Percentiles rank a stretch among this genome's conserved stretches.
These are phyloP conservation scores for Saccharomycopsis amapae DNA, from an alignment of 805 yeast species.

Conservation along the genomic window DNA sequence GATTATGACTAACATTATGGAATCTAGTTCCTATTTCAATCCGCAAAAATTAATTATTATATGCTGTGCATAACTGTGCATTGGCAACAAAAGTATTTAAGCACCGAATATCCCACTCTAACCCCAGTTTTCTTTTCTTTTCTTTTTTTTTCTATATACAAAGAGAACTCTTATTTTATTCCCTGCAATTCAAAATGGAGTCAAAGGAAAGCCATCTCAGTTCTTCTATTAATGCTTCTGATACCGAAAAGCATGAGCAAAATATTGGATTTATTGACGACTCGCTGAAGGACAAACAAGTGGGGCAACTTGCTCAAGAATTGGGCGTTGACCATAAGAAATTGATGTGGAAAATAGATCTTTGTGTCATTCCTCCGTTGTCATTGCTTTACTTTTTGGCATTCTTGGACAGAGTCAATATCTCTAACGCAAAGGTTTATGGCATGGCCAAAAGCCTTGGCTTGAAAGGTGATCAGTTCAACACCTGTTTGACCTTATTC, in stretches of 20 bases:
- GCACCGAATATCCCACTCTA: too few relatives aligned
- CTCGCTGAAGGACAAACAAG: slow-evolving; percentile 8
- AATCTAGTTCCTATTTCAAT: too few relatives aligned
- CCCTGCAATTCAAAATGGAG: not conserved
- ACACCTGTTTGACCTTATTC: slow-evolving; percentile 59
- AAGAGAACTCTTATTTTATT: too few relatives aligned
- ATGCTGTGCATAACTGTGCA: too few relatives aligned
- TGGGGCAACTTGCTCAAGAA: slow-evolving; percentile 27
- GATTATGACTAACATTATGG: too few relatives aligned
- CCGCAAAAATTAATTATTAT: too few relatives aligned
- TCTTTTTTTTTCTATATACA: too few relatives aligned
- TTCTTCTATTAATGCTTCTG: not conserved
- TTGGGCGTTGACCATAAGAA: slow-evolving; percentile 43
- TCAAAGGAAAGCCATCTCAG: not conserved
- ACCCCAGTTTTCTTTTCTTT: too few relatives aligned
- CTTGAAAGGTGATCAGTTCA: slow-evolving; percentile 52
- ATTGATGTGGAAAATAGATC: slow-evolving; percentile 57
- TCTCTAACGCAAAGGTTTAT: slow-evolving; percentile 72
- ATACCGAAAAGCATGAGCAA: not conserved
- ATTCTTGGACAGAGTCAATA: slow-evolving; percentile 75
- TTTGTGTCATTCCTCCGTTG: slow-evolving; percentile 57
- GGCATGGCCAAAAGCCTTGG: slow-evolving; percentile 52
- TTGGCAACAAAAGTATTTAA: too few relatives aligned
- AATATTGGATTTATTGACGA: not conserved
- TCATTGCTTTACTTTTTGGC: slow-evolving; percentile 68